phyloP scores from a whole-genome alignment of 139 green algal genomes.

The Microglena sp. region DNA sequence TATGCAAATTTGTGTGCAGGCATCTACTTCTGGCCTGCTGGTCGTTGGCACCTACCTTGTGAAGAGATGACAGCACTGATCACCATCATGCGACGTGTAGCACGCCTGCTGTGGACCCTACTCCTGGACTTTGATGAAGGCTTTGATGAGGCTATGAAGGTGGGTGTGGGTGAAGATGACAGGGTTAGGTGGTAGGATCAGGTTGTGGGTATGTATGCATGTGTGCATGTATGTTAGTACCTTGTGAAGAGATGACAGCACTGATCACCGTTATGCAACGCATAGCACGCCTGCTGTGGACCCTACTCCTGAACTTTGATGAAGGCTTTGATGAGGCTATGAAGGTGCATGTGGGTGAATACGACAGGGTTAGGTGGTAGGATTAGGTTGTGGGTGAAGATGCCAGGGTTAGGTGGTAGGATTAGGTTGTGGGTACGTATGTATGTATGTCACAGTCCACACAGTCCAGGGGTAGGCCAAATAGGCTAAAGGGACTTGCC shows the following conservation, averaged over 20 bases:
- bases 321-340: conserved; percentile 8
- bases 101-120: conserved; percentile 18
- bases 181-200: neutral
- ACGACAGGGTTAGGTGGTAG: neutral
- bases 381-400: neutral
- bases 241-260: conserved; percentile 7
- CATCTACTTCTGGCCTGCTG: conserved; percentile 1
- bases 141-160: conserved; percentile 3
- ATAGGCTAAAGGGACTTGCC: too few species aligned
- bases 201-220: too few species aligned
- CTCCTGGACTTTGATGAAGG: conserved; percentile 25
- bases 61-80: conserved; percentile 11
- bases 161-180: neutral
- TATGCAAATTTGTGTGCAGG: too few species aligned
- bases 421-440: neutral
- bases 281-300: conserved; percentile 20
- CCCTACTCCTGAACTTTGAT: conserved; percentile 13
- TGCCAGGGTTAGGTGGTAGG: neutral
- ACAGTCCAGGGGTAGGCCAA: too few species aligned
- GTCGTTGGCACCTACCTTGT: conserved; percentile 12
- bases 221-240: too few species aligned
- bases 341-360: neutral
- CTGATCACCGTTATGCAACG: conserved; percentile 11
- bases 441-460: too few species aligned
- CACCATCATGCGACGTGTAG: conserved; percentile 11